Percentiles rank a stretch among this genome's conserved stretches.
Conservation (phyloP, 2,329 filamentous ascomycete genomes). For the Calonectria pseudoturangicola region DNA sequence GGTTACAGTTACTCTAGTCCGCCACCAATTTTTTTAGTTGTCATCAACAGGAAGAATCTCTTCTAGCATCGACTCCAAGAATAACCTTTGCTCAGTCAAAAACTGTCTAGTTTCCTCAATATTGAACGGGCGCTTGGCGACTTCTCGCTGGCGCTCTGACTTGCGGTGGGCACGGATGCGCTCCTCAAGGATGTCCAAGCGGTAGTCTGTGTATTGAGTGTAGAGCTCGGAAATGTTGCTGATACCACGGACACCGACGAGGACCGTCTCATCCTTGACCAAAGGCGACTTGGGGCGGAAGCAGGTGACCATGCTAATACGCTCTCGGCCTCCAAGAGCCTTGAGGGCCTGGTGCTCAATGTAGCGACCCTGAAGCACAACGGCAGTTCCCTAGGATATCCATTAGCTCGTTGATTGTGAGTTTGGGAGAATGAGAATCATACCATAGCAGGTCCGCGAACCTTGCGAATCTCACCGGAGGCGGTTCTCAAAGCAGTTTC, state of each 20-base stretch:
- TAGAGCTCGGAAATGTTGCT: constrained; percentile 76
- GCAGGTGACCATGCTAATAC: constrained; percentile 79
- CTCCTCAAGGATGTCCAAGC: constrained; percentile 70
- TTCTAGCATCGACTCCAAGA: constrained; percentile 35
- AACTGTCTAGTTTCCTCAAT: constrained; percentile 8
- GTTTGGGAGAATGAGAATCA: constrained; percentile 67
- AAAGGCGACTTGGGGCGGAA: constrained; percentile 74
- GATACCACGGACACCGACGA: constrained; percentile 76
- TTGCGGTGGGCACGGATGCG: constrained; percentile 59
- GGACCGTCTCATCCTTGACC: constrained; percentile 76
- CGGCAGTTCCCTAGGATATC: constrained; percentile 70
- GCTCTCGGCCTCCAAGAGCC: constrained; percentile 74
- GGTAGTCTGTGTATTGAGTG: constrained; percentile 77
- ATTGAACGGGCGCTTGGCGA: constrained; percentile 19
- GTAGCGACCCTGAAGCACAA: constrained; percentile 79
- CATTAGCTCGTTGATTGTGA: constrained; percentile 45
- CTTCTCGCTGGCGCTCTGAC: constrained; percentile 36
- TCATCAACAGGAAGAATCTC: constrained; percentile 22
- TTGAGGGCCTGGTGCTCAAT: constrained; percentile 78
- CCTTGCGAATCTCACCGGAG: constrained; percentile 72
- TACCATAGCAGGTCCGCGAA: constrained; percentile 75
- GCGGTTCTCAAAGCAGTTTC: constrained; percentile 75
- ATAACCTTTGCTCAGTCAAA: constrained; percentile 29
- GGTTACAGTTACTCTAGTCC: not conserved
- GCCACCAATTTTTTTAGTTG: not conserved